A percentile compares a stretch with the other conserved stretches of the same genome.
phyloP scores from a whole-genome alignment of 768 basidiomycete genomes.

The Boletus tylopilopsis region DNA sequence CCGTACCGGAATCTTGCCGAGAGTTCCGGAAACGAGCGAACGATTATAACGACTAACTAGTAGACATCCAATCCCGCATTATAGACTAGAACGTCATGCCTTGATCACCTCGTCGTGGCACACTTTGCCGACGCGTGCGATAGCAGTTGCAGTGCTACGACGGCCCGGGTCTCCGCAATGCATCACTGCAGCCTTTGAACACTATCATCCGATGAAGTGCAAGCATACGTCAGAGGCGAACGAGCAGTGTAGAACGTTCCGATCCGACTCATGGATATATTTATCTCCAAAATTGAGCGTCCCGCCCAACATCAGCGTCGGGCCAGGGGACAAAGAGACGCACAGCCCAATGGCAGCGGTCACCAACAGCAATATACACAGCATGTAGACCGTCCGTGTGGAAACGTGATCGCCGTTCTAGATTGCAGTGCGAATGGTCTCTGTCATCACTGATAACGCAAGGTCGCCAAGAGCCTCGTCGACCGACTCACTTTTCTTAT shows the following conservation, averaged over 20 bases:
- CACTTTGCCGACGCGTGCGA: slow-evolving; percentile 48
- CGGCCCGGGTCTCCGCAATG: too few relatives aligned
- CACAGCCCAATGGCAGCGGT: slow-evolving; percentile 44
- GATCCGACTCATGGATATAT: slow-evolving; percentile 47
- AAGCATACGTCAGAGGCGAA: slow-evolving; percentile 20
- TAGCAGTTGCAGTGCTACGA: too few relatives aligned
- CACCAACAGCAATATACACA: slow-evolving; percentile 36
- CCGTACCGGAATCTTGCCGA: too few relatives aligned
- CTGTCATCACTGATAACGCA: slow-evolving; percentile 22
- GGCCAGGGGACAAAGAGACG: slow-evolving; percentile 12
- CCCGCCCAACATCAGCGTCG: slow-evolving; percentile 27
- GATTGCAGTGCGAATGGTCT: slow-evolving; percentile 48
- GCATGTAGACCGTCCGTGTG: slow-evolving; percentile 62
- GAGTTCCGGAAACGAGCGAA: too few relatives aligned
- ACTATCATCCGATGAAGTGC: slow-evolving; percentile 51
- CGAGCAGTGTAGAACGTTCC: slow-evolving; percentile 62
- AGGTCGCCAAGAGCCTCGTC: not conserved
- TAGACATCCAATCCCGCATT: too few relatives aligned
- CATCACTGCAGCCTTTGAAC: slow-evolving; percentile 56
- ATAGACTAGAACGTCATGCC: too few relatives aligned
- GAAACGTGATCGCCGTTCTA: slow-evolving; percentile 36
- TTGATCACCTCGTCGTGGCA: too few relatives aligned
- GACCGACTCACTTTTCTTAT: too few relatives aligned
- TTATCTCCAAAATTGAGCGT: slow-evolving; percentile 37
- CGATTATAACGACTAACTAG: too few relatives aligned